These are phyloP conservation scores for Colletotrichum sp. DNA, from an alignment of 2,329 filamentous ascomycete species.

Conservation along the genomic window DNA sequence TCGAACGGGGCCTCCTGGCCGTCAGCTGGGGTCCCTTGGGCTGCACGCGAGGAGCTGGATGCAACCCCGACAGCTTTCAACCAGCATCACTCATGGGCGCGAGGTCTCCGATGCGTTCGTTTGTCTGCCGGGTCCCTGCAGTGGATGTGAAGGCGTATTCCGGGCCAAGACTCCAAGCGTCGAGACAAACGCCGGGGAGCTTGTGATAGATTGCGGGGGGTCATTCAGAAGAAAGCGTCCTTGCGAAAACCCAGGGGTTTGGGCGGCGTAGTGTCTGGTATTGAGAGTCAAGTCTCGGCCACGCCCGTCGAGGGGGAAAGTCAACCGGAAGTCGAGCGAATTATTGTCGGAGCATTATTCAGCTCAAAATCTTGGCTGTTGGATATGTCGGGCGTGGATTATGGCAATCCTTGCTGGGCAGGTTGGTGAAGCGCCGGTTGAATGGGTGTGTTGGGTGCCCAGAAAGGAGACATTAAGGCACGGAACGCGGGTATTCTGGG, in stretches of 20 bases:
- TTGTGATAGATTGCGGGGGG: conserved; percentile 1
- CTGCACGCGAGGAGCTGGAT: conserved; percentile 4
- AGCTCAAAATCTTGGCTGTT: not conserved
- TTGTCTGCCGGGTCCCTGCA: not conserved
- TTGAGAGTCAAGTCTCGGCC: not conserved
- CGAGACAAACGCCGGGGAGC: not conserved
- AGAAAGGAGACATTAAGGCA: not conserved
- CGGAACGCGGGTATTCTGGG: not conserved
- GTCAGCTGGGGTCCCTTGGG: conserved; percentile 1
- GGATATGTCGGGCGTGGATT: not conserved
- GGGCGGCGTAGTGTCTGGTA: not conserved
- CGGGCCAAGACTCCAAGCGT: not conserved
- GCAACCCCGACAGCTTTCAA: not conserved
- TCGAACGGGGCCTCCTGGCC: not conserved
- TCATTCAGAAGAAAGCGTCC: not conserved
- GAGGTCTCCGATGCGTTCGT: not conserved
- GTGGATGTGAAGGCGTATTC: not conserved
- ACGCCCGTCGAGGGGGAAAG: not conserved
- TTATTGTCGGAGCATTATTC: not conserved
- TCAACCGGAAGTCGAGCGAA: not conserved
- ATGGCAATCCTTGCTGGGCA: not conserved
- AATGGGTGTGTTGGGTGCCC: not conserved
- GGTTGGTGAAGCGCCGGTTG: not conserved
- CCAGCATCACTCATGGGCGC: not conserved
- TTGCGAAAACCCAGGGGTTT: not conserved